A percentile compares a stretch with the other conserved stretches of the same genome.
Evolutionary conservation across 306 rosid species (phyloP).

Genomic region (Vachellia collinsii): DNA sequence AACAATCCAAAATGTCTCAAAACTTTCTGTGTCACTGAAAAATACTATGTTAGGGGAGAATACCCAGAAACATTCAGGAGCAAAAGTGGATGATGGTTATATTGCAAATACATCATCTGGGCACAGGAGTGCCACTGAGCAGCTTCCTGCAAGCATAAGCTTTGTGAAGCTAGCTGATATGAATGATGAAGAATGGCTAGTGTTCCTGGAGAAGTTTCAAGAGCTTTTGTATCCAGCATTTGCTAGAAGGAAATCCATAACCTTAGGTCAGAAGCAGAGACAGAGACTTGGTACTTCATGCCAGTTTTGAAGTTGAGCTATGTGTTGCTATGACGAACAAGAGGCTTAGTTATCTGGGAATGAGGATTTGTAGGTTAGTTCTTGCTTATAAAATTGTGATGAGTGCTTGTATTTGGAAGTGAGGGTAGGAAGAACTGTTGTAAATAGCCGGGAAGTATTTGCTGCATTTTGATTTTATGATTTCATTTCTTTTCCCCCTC

Average conservation of each 20-base stretch:
- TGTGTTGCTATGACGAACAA: constrained; percentile 43
- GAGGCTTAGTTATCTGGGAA: constrained; percentile 53
- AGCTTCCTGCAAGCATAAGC: constrained; percentile 82
- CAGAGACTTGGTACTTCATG: constrained; percentile 99
- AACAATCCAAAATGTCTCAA: constrained; percentile 51
- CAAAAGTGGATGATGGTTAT: constrained; percentile 57
- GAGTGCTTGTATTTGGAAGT: constrained; percentile 54
- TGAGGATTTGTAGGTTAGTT: constrained; percentile 47
- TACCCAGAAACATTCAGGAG: constrained; percentile 52
- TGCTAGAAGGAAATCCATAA: constrained; percentile 67
- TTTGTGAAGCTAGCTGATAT: constrained; percentile 86
- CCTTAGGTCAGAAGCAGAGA: constrained; percentile 87
- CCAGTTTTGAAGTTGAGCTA: constrained; percentile 86
- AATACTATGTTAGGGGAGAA: constrained; percentile 62
- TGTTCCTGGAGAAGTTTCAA: constrained; percentile 79
- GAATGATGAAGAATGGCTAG: constrained; percentile 77
- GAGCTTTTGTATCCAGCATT: constrained; percentile 83
- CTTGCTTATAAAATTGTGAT: constrained; percentile 49
- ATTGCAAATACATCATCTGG: constrained; percentile 66
- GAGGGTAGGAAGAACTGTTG: constrained; percentile 54
- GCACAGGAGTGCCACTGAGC: constrained; percentile 89
- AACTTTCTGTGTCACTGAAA: constrained; percentile 72
- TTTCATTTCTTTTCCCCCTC: constrained; percentile 35
- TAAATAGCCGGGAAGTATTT: constrained; percentile 67
- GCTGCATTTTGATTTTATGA: constrained; percentile 51